Base-by-base conservation (phyloP, 352 stramenopile genomes). In the Pythium pyrilobum region DNA sequence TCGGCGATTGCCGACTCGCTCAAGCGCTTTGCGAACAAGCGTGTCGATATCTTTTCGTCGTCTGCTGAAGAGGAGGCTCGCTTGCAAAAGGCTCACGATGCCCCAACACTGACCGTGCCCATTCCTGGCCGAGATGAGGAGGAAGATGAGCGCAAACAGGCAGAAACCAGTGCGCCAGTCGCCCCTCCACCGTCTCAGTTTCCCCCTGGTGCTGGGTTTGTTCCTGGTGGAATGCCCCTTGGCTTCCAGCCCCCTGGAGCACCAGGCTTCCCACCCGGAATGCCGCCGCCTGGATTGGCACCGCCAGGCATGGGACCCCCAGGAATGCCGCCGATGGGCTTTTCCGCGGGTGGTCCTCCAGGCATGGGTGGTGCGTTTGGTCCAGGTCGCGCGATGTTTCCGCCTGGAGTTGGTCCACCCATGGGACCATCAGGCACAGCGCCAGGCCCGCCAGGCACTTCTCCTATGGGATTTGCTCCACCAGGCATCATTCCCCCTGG, bases 1-100 rank as follows among this genome's bases (percentile, higher is more conserved):
- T 82, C 93, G 11, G 92, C 95, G 20, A 98, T 99, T 48, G 95
- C 96, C 41, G 84, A 90, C 53, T 99, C 97, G 51, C 79, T 99
- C 12, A 81, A 81, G 47, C 63, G 87, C 23, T 97, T 99, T 50
- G 90, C 95, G 15, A 89, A 80, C 21, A 96, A 97, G 41, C 73
- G 89, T 29, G 85, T 88, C 13, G 95, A 97, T 56, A 96, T 98
- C 41, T 98, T 98, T 60, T 90, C 89, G 21, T 89, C 76, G n/a
- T 91, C 83, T 16, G 87, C 83, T 20, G 82, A 93, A 53, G 83
- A 95, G 55, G 81, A 94, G 64, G 76, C 77, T 5, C 70, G 75
- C 11, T 53, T 93, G 29, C 62, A 89, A 46, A 65, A 36, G 38
- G 43, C 47, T 11, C 46, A 33, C 1, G 52, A 89, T 37, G 74